These are phyloP conservation scores for Apiotrichum sp. DNA, from an alignment of 1,284 basidiomycete genomes.

Conservation along the genomic window DNA sequence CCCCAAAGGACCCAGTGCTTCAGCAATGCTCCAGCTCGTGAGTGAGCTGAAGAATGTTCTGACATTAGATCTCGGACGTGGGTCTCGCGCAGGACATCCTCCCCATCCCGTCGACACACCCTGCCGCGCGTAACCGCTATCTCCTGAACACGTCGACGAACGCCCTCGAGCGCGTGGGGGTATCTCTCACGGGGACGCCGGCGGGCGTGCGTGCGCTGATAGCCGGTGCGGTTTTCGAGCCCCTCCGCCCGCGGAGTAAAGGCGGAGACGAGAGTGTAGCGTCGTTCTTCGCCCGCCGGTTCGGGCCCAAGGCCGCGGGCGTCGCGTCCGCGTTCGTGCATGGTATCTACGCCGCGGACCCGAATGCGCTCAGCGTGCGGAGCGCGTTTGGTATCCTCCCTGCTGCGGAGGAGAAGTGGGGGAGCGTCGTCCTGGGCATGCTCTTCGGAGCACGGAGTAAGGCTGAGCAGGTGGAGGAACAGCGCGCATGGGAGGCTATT, in stretches of 20 bases:
- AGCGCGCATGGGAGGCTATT: constrained; percentile 13
- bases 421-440: constrained; percentile 66
- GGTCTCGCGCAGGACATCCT: constrained; percentile 26
- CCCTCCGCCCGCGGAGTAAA: constrained; percentile 47
- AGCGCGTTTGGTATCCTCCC: constrained; percentile 70
- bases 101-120: constrained; percentile 34
- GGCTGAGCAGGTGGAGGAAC: constrained; percentile 17
- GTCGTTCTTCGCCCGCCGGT: constrained; percentile 66
- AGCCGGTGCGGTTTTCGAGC: constrained; percentile 57
- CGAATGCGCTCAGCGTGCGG: constrained; percentile 65
- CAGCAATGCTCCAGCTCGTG: constrained; percentile 67
- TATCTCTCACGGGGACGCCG: constrained; percentile 4
- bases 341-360: constrained; percentile 87
- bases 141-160: constrained; percentile 22
- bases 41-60: constrained; percentile 37
- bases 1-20: constrained; percentile 58
- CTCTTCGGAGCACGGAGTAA: constrained; percentile 45
- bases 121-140: constrained; percentile 42
- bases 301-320: constrained; percentile 66
- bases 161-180: constrained; percentile 2
- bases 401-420: constrained; percentile 60
- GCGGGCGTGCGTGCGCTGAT: constrained; percentile 45
- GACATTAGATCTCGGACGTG: constrained; percentile 24
- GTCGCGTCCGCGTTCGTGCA: constrained; percentile 82
- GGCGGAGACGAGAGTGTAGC: constrained; percentile 75